A percentile compares a stretch with the other conserved stretches of the same genome.
Conservation (phyloP, 441 rosid genomes). For the Sinapis alba region DNA sequence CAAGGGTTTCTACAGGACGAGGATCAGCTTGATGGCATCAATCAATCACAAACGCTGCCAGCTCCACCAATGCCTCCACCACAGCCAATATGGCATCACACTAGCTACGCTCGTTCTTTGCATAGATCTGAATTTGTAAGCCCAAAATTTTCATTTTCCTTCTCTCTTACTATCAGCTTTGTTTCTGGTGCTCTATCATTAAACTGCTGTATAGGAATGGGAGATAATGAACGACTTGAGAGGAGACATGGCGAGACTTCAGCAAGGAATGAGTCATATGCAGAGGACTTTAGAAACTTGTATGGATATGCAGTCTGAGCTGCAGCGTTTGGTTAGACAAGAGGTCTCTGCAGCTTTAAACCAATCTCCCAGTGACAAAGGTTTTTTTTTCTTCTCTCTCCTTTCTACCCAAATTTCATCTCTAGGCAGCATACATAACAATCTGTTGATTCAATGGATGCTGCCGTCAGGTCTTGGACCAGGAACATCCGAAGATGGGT, state of each 20-base stretch:
- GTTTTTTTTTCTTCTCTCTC: neutral
- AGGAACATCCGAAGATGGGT: neutral
- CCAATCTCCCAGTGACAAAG: neutral
- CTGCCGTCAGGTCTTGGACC: conserved; percentile 1
- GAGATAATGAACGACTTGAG: conserved; percentile 6
- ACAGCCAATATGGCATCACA: conserved; percentile 13
- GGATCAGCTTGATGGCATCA: conserved; percentile 15
- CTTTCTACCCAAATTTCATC: neutral
- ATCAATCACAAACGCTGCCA: neutral
- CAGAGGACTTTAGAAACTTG: neutral
- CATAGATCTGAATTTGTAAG: neutral
- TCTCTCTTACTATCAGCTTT: neutral
- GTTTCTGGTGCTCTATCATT: neutral
- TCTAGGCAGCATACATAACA: neutral
- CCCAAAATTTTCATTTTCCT: neutral
- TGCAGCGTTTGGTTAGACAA: neutral
- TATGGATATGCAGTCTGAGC: conserved; percentile 1
- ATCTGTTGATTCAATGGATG: neutral
- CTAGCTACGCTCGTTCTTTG: conserved; percentile 12
- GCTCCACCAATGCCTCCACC: conserved; percentile 7
- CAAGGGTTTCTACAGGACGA: conserved; percentile 3
- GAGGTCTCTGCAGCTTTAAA: neutral
- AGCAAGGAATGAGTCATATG: neutral
- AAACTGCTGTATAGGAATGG: neutral
- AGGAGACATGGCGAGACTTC: neutral